Conservation (phyloP, 176 grass and related monocot genomes). For the Cenchrus purpureus region DNA sequence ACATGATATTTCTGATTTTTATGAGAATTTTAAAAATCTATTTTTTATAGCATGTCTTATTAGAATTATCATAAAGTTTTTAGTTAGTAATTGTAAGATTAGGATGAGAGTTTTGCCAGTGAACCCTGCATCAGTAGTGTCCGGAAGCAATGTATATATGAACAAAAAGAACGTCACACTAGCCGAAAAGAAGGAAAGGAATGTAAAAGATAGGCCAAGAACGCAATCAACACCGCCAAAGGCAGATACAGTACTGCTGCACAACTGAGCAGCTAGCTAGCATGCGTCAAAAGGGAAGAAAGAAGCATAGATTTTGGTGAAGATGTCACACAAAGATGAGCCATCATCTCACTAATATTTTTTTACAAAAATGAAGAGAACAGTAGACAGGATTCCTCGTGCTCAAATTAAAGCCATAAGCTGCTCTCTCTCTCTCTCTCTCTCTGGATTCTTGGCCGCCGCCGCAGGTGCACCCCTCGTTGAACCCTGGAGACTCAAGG, state of each 20-base stretch:
- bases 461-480: conserved; percentile 44
- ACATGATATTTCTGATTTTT: too few species aligned
- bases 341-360: neutral
- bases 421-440: neutral
- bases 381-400: neutral
- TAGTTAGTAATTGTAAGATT: too few species aligned
- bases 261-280: neutral
- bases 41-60: too few species aligned
- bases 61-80: too few species aligned
- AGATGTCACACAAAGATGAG: neutral
- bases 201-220: neutral
- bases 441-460: neutral
- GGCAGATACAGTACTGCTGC: neutral
- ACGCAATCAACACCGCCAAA: neutral
- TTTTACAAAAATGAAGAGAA: neutral
- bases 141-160: neutral
- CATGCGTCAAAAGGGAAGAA: conserved; percentile 1
- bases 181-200: neutral
- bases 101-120: too few species aligned
- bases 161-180: conserved; percentile 10
- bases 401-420: neutral
- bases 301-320: conserved; percentile 7
- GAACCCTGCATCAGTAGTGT: neutral
- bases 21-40: too few species aligned
- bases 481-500: conserved; percentile 41